Evolutionary conservation across 148 eudicot genomes (phyloP).

Genomic region (Polygonum aviculare): DNA sequence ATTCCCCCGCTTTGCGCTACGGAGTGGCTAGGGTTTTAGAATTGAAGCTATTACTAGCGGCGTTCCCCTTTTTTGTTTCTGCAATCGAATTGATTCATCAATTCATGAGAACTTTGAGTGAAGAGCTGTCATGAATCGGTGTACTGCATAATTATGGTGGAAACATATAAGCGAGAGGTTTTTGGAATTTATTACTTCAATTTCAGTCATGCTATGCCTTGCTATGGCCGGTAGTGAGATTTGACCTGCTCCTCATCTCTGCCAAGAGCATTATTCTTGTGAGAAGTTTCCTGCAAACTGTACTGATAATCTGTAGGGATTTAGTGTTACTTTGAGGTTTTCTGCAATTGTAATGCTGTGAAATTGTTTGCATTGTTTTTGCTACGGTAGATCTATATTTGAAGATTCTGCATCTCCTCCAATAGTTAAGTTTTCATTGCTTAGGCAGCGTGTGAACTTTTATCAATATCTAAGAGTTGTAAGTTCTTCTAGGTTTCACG

Average conservation of each 20-base stretch:
- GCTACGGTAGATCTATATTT: neutral
- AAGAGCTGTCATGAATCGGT: neutral
- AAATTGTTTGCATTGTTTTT: neutral
- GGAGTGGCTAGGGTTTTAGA: constrained; percentile 1
- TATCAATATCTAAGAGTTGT: neutral
- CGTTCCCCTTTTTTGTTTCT: neutral
- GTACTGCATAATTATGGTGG: neutral
- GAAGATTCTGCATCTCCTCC: neutral
- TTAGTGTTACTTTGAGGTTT: neutral
- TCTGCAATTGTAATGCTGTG: neutral
- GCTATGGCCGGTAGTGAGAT: neutral
- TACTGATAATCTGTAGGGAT: neutral
- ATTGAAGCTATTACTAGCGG: neutral
- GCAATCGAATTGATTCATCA: neutral
- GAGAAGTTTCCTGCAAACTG: neutral
- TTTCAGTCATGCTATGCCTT: neutral
- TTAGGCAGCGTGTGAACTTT: neutral
- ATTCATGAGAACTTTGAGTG: neutral
- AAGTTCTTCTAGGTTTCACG: constrained; percentile 46
- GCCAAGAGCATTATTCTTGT: neutral
- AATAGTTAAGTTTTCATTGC: neutral
- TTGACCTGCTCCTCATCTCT: neutral
- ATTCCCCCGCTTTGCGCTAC: neutral
- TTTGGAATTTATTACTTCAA: neutral
- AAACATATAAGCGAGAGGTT: neutral